Evolutionary conservation across 495 filamentous ascomycete species (phyloP), one percentile per base, ranked within the genome.

Genomic region (Aspergillus leporis): DNA sequence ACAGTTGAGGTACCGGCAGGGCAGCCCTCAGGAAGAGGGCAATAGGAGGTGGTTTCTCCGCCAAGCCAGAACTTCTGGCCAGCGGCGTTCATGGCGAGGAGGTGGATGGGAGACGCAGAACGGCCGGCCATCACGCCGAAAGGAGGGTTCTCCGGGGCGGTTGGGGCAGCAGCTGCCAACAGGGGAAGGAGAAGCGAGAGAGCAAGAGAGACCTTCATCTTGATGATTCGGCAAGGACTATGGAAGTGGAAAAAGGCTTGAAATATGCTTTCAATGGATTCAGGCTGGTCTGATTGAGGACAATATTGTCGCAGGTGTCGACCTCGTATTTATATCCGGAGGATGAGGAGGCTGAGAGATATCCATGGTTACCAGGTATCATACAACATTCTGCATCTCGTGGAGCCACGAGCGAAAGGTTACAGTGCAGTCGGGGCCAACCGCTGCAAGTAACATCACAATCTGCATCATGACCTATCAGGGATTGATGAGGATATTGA

Each of bases 1-100:
- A 77, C 69, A 38, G 79, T 83, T 45, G 69, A 56, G 51, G 68
- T 78, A 7, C 78, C 78, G 0, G 76, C 66, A 4, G 77, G 79
- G 61, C 79, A 82, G 21, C 56, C 66, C 0, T 62, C 57, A 25
- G 60, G 25, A 5, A 55, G 12, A 1, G 78, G 78, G 58, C 78
- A 80, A 70, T 74, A 78, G 38, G 74, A 66, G 10, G 70, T 55
- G 6, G 78, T 70, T 3, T 65, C n/a, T 9, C 70, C 74, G 31
- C 75, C 75, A 1, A 80, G 66, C 53, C 61, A 80, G 72, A 80
- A 77, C 38, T 65, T 65, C 36, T 70, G 61, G n/a, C 71, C 70
- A 8, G 64, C 64, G 19, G 76, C 76, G 54, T 73, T 79, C 60
- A 80, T 56, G 52, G 67, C 56, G 7, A 66, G 48, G 59, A 70